phyloP scores from a whole-genome alignment of 257 asterid species.

The Nicotiana otophora region DNA sequence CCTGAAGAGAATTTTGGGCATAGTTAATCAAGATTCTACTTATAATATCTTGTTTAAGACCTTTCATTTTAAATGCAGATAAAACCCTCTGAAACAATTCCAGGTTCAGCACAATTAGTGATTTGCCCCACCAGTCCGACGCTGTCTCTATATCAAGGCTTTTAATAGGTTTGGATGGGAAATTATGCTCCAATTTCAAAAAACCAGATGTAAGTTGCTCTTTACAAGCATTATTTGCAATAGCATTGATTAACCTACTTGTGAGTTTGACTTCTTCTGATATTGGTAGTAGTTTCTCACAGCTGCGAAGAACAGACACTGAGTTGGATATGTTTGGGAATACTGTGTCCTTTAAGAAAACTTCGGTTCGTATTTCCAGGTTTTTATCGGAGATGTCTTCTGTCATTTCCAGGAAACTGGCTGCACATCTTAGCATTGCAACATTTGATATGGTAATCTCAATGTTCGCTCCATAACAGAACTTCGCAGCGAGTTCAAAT shows the following conservation, averaged over 20 bases:
- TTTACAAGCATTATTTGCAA: constrained; percentile 72
- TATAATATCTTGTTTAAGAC: constrained; percentile 74
- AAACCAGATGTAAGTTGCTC: constrained; percentile 83
- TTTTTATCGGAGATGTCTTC: constrained; percentile 72
- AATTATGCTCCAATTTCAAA: constrained; percentile 66
- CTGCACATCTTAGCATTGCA: constrained; percentile 62
- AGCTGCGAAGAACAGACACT: constrained; percentile 60
- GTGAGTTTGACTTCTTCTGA: constrained; percentile 60
- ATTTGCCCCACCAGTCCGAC: constrained; percentile 82
- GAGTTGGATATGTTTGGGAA: constrained; percentile 59
- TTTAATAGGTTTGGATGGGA: constrained; percentile 29
- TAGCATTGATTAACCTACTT: constrained; percentile 46
- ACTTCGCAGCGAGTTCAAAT: constrained; percentile 79
- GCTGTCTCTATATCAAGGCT: constrained; percentile 46
- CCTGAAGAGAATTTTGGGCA: constrained; percentile 69
- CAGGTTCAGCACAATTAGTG: constrained; percentile 49
- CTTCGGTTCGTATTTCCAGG: constrained; percentile 55
- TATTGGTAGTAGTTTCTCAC: constrained; percentile 53
- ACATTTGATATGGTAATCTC: constrained; percentile 62
- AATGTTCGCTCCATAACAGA: constrained; percentile 73
- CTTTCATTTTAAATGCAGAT: constrained; percentile 62
- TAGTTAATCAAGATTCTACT: constrained; percentile 66
- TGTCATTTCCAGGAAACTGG: constrained; percentile 80
- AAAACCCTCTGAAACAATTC: constrained; percentile 72
- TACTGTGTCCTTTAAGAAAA: constrained; percentile 43